Evolutionary conservation across 2,329 filamentous ascomycete species (phyloP), one percentile per base, ranked within the genome.

Genomic region (Myotisia sp.): DNA sequence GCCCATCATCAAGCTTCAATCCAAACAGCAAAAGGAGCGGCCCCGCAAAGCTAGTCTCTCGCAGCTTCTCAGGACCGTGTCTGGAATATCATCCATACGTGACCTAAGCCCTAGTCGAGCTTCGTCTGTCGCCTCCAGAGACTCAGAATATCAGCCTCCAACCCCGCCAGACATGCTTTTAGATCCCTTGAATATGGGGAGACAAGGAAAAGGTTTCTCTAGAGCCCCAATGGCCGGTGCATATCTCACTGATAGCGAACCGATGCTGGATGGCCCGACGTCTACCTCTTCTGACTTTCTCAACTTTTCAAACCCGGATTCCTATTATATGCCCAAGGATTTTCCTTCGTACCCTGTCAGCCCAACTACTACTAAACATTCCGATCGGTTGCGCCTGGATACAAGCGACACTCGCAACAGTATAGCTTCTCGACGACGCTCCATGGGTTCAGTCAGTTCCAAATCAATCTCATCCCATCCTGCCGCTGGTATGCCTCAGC

Each of bases 331-430:
- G 23, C 42, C 42, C 7, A 22, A 37, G 42, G 18, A 44, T 37
- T 23, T 32, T 18, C 29, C 58, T 55, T 28, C 52, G 55, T 1
- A 56, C 55, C 0, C 52, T 60, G 16, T 54, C n/a, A 23, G 29
- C 56, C 3, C 59, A 66, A 42, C 60, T 61, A 41, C 45, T 64
- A 9, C 59, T 63, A 6, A 36, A 24, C 36, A 29, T n/a, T 6
- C 29, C 6, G 14, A 18, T 6, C 29, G 29, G 20, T 6, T 16
- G 8, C 20, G 27, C 10, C 12, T 6, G 9, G 27, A 29, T 14
- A 10, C 16, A 5, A n/a, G 10, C 5, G 27, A 6, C 10, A 14
- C 9, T 14, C 30, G 10, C 31, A 19, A 8, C 12, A 2, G 12
- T 17, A 21, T 22, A 33, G 30, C 12, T 7, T 33, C 30, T 6